These are phyloP conservation scores for Lentinula edodes DNA, from an alignment of 768 basidiomycete species.

Conservation along the genomic window DNA sequence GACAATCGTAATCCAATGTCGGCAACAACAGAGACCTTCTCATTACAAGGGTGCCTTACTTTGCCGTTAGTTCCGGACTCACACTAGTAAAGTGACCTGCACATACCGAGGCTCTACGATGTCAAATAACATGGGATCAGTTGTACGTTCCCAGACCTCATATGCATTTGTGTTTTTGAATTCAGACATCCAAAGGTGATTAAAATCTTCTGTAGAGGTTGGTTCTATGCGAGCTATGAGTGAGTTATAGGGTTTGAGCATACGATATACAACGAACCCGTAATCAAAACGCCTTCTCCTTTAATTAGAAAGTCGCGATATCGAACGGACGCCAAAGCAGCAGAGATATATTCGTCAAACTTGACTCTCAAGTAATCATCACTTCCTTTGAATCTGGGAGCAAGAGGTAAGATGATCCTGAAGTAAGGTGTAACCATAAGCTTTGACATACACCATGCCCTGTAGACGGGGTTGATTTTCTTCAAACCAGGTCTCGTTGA, in stretches of 20 bases:
- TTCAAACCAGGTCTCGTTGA: conserved; percentile 76
- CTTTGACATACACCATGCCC: conserved; percentile 57
- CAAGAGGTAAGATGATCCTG: conserved; percentile 2
- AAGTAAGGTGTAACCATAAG: background rate
- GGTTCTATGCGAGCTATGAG: conserved; percentile 12
- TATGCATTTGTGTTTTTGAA: conserved; percentile 87
- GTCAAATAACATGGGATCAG: conserved; percentile 92
- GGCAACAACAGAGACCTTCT: conserved; percentile 81
- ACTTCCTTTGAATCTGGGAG: conserved; percentile 82
- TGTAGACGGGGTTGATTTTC: conserved; percentile 40
- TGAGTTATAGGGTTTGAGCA: background rate
- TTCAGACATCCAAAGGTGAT: conserved; percentile 79
- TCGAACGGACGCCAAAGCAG: conserved; percentile 82
- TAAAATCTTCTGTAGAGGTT: conserved; percentile 74
- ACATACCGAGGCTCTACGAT: conserved; percentile 85
- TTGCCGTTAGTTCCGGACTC: background rate
- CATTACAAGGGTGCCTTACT: conserved; percentile 85
- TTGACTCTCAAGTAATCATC: conserved; percentile 92
- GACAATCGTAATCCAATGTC: conserved; percentile 89
- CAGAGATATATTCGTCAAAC: conserved; percentile 94
- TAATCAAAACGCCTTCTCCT: conserved; percentile 65
- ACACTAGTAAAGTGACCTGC: background rate
- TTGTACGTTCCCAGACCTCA: conserved; percentile 84
- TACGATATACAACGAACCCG: conserved; percentile 34
- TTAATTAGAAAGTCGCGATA: conserved; percentile 82